A percentile compares a stretch with the other conserved stretches of the same genome.
Conservation (phyloP, 2,329 filamentous ascomycete species). For the Neofusicoccum umdonicola region DNA sequence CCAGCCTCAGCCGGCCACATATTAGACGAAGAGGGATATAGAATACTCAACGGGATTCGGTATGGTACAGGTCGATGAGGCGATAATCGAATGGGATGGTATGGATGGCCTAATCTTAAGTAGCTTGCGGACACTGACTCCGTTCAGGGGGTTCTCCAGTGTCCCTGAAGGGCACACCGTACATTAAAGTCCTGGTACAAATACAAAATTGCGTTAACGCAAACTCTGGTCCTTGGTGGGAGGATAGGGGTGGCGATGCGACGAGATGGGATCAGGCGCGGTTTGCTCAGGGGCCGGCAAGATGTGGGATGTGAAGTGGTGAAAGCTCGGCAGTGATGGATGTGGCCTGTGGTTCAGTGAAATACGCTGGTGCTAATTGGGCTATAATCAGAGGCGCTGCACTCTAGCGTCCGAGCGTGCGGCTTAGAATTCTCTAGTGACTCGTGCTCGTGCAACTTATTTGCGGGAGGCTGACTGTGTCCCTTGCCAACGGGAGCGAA, state of each 20-base stretch:
- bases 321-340: background rate
- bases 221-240: background rate
- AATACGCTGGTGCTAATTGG: background rate
- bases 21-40: background rate
- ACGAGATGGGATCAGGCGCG: background rate
- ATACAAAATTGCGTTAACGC: conserved; percentile 4
- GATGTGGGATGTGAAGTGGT: background rate
- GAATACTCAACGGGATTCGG: background rate
- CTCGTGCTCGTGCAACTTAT: no score
- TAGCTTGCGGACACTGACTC: background rate
- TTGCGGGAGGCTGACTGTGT: no score
- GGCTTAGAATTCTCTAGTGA: no score
- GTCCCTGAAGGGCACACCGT: background rate
- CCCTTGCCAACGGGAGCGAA: no score
- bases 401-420: background rate
- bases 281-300: background rate
- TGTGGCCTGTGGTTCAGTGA: background rate
- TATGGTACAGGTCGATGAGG: background rate
- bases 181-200: background rate
- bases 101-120: background rate
- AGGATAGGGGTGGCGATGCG: background rate
- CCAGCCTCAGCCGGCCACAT: no score
- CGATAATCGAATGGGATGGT: background rate
- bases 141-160: background rate
- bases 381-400: background rate